These are phyloP conservation scores for Xylaria nigripes DNA, from an alignment of 495 filamentous ascomycete genomes.

Conservation along the genomic window DNA sequence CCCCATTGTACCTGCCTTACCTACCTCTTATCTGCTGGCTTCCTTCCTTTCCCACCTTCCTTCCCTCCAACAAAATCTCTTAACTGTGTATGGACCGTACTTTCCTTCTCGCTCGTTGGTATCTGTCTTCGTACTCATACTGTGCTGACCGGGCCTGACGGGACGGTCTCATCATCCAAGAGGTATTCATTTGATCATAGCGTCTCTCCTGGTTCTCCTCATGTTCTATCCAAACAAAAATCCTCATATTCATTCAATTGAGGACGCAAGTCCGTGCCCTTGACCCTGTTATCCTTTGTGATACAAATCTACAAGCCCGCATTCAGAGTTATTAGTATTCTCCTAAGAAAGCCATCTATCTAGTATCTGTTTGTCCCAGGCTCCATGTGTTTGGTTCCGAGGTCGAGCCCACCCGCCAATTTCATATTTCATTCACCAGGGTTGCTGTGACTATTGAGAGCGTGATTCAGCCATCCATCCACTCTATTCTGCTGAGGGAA, in stretches of 20 bases:
- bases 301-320: conserved; percentile 4
- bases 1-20: neutral
- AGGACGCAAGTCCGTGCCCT: neutral
- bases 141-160: neutral
- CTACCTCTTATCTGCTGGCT: neutral
- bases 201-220: neutral
- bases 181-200: neutral
- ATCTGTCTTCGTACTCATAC: neutral
- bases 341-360: neutral
- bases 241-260: neutral
- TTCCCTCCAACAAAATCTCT: neutral
- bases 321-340: conserved; percentile 8
- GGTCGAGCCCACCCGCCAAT: neutral
- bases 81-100: too few relatives aligned
- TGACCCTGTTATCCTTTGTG: conserved; percentile 5
- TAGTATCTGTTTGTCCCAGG: conserved; percentile 10
- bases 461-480: conserved; percentile 15
- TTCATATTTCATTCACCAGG: conserved; percentile 5
- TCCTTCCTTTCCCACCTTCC: neutral
- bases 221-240: neutral
- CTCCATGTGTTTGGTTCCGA: conserved; percentile 6
- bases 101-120: neutral
- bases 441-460: conserved; percentile 11
- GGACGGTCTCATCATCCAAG: neutral
- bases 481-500: conserved; percentile 7